Evolutionary conservation across 495 filamentous ascomycete genomes (phyloP).

Genomic region (Aspergillus affinis): DNA sequence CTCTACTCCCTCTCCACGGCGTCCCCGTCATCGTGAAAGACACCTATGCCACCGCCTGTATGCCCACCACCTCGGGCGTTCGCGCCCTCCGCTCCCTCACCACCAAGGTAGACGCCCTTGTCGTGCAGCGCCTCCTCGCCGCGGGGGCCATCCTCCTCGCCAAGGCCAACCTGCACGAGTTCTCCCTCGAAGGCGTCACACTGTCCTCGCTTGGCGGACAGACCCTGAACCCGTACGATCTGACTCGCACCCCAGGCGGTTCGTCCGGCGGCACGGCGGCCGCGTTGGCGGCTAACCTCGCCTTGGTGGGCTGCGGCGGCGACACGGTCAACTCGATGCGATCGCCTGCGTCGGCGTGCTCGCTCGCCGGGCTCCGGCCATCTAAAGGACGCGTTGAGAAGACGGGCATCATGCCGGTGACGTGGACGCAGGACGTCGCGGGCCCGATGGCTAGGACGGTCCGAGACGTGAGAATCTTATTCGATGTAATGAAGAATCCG

Average conservation of each 20-base stretch:
- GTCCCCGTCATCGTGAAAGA: constrained; percentile 65
- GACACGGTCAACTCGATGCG: constrained; percentile 65
- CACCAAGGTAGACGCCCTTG: constrained; percentile 47
- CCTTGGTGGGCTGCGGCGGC: constrained; percentile 57
- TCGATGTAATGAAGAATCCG: constrained; percentile 55
- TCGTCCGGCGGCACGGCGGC: constrained; percentile 63
- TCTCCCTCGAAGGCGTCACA: constrained; percentile 61
- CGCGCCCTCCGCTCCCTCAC: constrained; percentile 43
- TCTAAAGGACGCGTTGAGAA: constrained; percentile 55
- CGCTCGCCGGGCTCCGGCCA: constrained; percentile 59
- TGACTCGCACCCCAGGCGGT: constrained; percentile 60
- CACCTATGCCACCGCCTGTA: constrained; percentile 54
- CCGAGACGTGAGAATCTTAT: constrained; percentile 52
- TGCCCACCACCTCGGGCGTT: constrained; percentile 57
- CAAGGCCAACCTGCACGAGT: constrained; percentile 65
- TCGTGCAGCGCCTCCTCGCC: constrained; percentile 43
- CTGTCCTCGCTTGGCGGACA: constrained; percentile 63
- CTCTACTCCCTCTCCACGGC: constrained; percentile 19
- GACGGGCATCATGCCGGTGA: constrained; percentile 58
- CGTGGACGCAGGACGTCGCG: constrained; percentile 59
- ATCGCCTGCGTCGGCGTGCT: constrained; percentile 62
- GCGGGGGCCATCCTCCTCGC: constrained; percentile 66
- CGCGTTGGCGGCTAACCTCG: constrained; percentile 58
- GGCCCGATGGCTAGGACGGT: constrained; percentile 59
- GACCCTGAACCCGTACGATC: constrained; percentile 63